Conservation (phyloP, 495 filamentous ascomycete species). For the Penicillium steckii region DNA sequence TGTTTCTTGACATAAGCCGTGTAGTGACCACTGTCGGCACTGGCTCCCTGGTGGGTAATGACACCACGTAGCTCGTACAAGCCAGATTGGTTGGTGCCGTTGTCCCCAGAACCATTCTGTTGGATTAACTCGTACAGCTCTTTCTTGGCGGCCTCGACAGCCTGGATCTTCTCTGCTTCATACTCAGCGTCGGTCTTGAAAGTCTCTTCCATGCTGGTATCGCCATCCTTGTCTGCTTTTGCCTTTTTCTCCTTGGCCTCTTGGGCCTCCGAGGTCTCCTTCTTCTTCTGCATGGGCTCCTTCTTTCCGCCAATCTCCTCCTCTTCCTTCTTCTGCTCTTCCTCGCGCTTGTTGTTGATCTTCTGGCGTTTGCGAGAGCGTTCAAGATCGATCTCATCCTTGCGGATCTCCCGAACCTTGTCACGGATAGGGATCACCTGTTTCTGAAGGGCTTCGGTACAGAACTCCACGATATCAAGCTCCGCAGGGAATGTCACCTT, state of each 20-base stretch:
- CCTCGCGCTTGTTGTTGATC: constrained; percentile 62
- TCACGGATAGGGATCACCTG: constrained; percentile 86
- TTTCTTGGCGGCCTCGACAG: constrained; percentile 75
- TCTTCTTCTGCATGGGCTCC: constrained; percentile 52
- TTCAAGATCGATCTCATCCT: constrained; percentile 89
- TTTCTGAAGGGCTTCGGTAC: constrained; percentile 81
- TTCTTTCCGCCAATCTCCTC: constrained; percentile 28
- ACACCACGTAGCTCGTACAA: constrained; percentile 93
- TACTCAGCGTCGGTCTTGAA: constrained; percentile 94
- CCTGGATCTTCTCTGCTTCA: constrained; percentile 75
- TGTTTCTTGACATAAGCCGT: constrained; percentile 96
- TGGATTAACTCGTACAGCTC: constrained; percentile 75
- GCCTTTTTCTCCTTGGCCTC: constrained; percentile 51
- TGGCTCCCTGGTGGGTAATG: constrained; percentile 96
- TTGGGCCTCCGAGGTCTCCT: constrained; percentile 40
- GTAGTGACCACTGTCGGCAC: constrained; percentile 97
- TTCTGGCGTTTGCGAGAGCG: constrained; percentile 86
- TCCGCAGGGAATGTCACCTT: constrained; percentile 96
- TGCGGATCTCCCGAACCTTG: constrained; percentile 91
- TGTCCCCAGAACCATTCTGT: constrained; percentile 67
- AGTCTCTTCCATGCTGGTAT: constrained; percentile 69
- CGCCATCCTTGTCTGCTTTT: constrained; percentile 60
- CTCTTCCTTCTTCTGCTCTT: constrained; percentile 47
- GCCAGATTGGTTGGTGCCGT: constrained; percentile 84
- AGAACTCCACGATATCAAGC: constrained; percentile 91